Evolutionary conservation across 2,329 filamentous ascomycete genomes (phyloP).

Genomic region (Pseudovirgaria hyperparasitica): DNA sequence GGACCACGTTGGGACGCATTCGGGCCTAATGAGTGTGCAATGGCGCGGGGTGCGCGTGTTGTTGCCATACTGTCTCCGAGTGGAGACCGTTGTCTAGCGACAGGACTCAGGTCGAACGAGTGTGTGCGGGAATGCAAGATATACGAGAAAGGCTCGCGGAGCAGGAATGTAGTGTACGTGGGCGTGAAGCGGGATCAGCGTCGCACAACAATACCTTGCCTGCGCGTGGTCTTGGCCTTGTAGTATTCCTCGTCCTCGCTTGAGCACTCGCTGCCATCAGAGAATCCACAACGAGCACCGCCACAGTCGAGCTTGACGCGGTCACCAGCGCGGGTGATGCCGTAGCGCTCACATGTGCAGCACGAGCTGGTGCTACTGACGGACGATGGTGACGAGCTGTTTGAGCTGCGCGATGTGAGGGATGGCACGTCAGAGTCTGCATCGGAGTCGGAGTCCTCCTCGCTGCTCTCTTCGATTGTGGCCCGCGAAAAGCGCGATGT

Average conservation of each 20-base stretch:
- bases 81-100: too few species aligned
- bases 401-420: slow-evolving; percentile 65
- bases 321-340: slow-evolving; percentile 85
- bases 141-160: too few species aligned
- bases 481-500: slow-evolving; percentile 57
- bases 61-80: too few species aligned
- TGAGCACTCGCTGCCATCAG: slow-evolving; percentile 56
- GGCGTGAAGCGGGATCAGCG: slow-evolving; percentile 7
- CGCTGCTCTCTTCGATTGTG: slow-evolving; percentile 40
- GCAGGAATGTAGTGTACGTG: too few species aligned
- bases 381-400: slow-evolving; percentile 55
- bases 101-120: too few species aligned
- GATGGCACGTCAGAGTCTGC: slow-evolving; percentile 52
- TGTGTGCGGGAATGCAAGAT: too few species aligned
- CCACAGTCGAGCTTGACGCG: slow-evolving; percentile 95
- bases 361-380: slow-evolving; percentile 40
- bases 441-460: slow-evolving; percentile 47
- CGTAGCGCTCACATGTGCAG: slow-evolving; percentile 93
- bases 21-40: too few species aligned
- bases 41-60: too few species aligned
- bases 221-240: slow-evolving; percentile 34
- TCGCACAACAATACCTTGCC: slow-evolving; percentile 34
- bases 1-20: too few species aligned
- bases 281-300: slow-evolving; percentile 74
- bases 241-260: slow-evolving; percentile 56